Base-by-base conservation (phyloP, 2,329 filamentous ascomycete genomes). In the Phyllosticta citrichinensis region DNA sequence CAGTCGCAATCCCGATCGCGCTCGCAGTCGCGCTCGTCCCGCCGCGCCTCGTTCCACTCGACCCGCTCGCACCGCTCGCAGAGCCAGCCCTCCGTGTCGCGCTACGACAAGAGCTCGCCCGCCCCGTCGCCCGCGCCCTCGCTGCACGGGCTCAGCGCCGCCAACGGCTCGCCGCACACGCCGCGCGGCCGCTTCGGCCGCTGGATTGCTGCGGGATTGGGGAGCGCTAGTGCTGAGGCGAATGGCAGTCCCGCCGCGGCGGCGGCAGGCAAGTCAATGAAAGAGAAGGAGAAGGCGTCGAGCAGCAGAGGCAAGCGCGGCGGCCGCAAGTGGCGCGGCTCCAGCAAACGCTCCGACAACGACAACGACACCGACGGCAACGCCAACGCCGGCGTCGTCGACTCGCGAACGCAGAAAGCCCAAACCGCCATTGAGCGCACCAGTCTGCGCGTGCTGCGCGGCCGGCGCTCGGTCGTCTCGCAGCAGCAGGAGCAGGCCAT, bases 1-100 rank as follows among this genome's bases (percentile, higher is more conserved):
- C 69, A 73, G 27, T 66, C 68, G 40, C 67, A 72, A 66, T 11
- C 68, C 66, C n/a, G 62, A 68, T 5, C 50, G 50, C 50, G 50
- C 10, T 55, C 52, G 22, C 52, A 55, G 24, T 25, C 52, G 22
- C 11, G 33, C 11, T 40, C 33, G 8, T 40, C 33, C 11, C 33
- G 33, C 11, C 33, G 33, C 33, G 33, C 33, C 33, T 40, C 33
- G 33, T 40, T 40, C 33, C 33, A 40, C 33, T 40, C 33, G 33
- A 40, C 33, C 33, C 33, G 33, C 33, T 40, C 33, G 33, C 33
- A 40, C 33, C 33, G 33, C 33, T 40, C 33, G 5, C 33, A 40
- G 33, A 40, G 33, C 33, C 33, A 40, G 33, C 33, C 33, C 1
- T 40, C 33, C 9, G 10, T 17, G 8, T 40, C 33, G 14, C 33